Evolutionary conservation across 345 rosid species (phyloP), one percentile per base, ranked within the genome.

Genomic region (Ricinus communis): DNA sequence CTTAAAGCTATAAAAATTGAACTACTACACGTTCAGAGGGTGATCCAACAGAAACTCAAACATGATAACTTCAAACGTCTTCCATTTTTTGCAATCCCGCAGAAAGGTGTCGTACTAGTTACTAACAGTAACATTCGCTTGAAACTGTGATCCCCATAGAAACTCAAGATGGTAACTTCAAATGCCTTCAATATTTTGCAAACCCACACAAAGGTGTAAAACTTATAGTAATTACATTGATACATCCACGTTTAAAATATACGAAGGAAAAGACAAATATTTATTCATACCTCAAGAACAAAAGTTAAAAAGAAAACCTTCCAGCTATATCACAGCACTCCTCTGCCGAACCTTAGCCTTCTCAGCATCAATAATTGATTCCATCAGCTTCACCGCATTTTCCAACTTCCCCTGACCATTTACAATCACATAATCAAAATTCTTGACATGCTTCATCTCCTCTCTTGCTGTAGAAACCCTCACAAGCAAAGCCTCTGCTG

Each of bases 341-440:
- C 88, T 86, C 52, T 87, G 97, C 65, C 76, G 71, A 71, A 94
- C 96, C 81, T 80, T 91, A 1, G 97, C 91, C 80, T 88, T 94
- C 96, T 94, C 98, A 8, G 96, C 95, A 71, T 94, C 97, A 21
- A 94, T 87, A 62, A 94, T 88, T 5, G 95, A 85, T 13, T 83
- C 92, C 38, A 94, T 83, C 16, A 86, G 69, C 36, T 59, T 80
- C 41, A 90, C 97, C 0, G 98, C 89, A 61, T 79, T 82, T 22
- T 90, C 95, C 70, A 91, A 88, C 84, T 74, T 86, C 64, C 95
- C 98, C 65, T 87, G 80, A 5, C 91, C 91, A 82, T 94, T 90
- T 45, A 94, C 92, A 28, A 91, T 88, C 51, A 88, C 91, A 70
- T 90, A 94, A 77, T 94, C 98, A 22, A 91, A 91, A 60, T 72